Percentiles rank a stretch among this genome's conserved stretches.
Evolutionary conservation across 176 grass and related monocot genomes (phyloP).

Genomic region (Triticum monococcum): DNA sequence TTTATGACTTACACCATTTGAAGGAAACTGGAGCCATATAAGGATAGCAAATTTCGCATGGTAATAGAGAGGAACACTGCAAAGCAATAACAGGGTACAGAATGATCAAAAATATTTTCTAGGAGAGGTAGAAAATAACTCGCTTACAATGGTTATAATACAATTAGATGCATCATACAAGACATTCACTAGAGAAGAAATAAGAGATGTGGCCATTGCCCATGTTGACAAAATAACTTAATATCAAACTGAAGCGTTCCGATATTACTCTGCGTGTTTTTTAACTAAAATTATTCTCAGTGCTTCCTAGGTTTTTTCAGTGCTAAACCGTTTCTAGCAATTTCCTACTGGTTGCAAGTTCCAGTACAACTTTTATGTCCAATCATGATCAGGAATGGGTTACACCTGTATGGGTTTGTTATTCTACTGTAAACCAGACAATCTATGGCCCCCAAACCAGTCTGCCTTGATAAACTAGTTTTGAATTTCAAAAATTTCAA

Average conservation of each 20-base stretch:
- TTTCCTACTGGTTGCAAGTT: background rate
- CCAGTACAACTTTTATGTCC: background rate
- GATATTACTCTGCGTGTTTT: background rate
- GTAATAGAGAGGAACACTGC: slow-evolving; percentile 83
- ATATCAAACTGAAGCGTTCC: background rate
- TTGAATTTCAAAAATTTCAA: background rate
- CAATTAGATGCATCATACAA: slow-evolving; percentile 12
- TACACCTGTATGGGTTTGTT: background rate
- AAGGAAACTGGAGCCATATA: slow-evolving; percentile 81
- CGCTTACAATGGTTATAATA: background rate
- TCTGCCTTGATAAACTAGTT: background rate
- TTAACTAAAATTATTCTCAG: background rate
- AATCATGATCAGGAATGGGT: background rate
- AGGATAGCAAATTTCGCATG: slow-evolving; percentile 82
- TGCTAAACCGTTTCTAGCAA: background rate
- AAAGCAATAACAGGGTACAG: slow-evolving; percentile 30
- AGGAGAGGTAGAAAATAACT: background rate
- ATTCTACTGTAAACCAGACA: background rate
- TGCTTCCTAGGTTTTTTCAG: background rate
- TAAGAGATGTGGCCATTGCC: background rate
- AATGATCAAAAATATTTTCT: slow-evolving; percentile 16
- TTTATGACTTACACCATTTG: slow-evolving; percentile 59
- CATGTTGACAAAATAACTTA: background rate
- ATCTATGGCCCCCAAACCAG: background rate
- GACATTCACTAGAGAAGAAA: background rate